Base-by-base conservation (phyloP, 1,284 basidiomycete species). In the Porogramme epimiltina region DNA sequence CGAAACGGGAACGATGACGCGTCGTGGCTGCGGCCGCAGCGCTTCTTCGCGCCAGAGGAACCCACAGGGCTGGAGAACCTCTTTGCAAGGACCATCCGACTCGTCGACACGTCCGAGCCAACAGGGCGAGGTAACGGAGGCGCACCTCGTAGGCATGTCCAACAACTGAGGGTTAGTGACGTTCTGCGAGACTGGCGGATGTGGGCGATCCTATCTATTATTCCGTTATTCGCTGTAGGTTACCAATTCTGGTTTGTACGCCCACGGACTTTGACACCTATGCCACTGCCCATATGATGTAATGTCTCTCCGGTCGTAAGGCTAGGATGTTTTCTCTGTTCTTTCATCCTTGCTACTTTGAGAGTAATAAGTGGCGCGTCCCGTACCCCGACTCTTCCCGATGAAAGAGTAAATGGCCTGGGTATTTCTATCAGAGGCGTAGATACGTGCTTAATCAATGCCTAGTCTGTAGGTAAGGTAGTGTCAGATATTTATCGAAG, bases 21-120 rank as follows among this genome's bases (percentile, higher is more conserved):
- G 13, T 68, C 71, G 31, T 85, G 78, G 80, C 60, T 88, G 41
- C 79, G 81, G 3, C 85, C 83, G 2, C 86, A 87, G 61, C 77
- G 77, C n/a, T 89, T 89, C 64, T 89, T 89, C 58, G 79, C 85
- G 13, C 85, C 87, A 0, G 87, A 90, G 62, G 78, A 83, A 58
- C 85, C 88, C 2, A 91, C 89, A 1, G 90, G 89, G 3, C 73
- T 92, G 3, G 89, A 92, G 68, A 73, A 75, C 38, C 68, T 91
- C n/a, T 82, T 91, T 52, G 85, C 84, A 57, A 75, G 74, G 48
- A 84, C 88, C 15, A 78, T 77, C 25, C 63, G 55, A 24, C 58
- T 67, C 15, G 61, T 56, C 24, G 66, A 66, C 42, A 49, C 49
- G 11, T 54, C 52, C 4, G 65, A 62, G 39, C 57, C 55, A 42